phyloP scores from a whole-genome alignment of 1,139 yeast species.

The Saccharomyces hybrid region DNA sequence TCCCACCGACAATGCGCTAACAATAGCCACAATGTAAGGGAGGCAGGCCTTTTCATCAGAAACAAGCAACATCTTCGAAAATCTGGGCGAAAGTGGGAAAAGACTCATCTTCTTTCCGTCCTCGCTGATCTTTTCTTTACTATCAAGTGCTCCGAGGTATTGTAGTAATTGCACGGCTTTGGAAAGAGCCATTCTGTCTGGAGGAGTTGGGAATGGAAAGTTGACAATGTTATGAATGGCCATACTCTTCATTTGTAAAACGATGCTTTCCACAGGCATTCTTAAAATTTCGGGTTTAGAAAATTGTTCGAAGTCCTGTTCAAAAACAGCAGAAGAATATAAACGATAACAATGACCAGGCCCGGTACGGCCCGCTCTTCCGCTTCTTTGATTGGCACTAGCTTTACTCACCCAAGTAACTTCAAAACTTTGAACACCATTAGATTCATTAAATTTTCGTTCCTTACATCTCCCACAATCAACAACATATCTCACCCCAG shows the following conservation, averaged over 20 bases:
- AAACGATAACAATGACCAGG: conserved; percentile 96
- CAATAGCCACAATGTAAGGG: conserved; percentile 81
- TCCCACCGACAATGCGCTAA: conserved; percentile 88
- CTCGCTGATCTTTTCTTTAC: conserved; percentile 49
- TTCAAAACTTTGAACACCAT: conserved; percentile 89
- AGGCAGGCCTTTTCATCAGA: conserved; percentile 84
- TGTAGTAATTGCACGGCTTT: conserved; percentile 64
- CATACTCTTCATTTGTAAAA: conserved; percentile 92
- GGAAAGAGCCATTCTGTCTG: conserved; percentile 51
- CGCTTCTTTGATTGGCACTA: conserved; percentile 89
- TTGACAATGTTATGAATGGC: conserved; percentile 85
- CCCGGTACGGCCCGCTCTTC: conserved; percentile 99
- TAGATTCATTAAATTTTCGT: conserved; percentile 69
- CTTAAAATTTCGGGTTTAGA: conserved; percentile 83
- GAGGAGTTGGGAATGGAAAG: conserved; percentile 97
- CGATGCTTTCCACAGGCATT: conserved; percentile 95
- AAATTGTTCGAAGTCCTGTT: conserved; percentile 74
- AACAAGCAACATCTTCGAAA: conserved; percentile 78
- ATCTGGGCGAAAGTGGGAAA: conserved; percentile 91
- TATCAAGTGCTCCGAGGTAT: conserved; percentile 72
- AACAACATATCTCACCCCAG: conserved; percentile 89
- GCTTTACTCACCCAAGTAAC: conserved; percentile 93
- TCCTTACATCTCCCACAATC: conserved; percentile 95
- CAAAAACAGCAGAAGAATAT: conserved; percentile 92
- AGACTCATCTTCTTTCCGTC: conserved; percentile 80